These are phyloP conservation scores for Aspergillus chevalieri DNA, from an alignment of 2,329 filamentous ascomycete species.

Conservation along the genomic window DNA sequence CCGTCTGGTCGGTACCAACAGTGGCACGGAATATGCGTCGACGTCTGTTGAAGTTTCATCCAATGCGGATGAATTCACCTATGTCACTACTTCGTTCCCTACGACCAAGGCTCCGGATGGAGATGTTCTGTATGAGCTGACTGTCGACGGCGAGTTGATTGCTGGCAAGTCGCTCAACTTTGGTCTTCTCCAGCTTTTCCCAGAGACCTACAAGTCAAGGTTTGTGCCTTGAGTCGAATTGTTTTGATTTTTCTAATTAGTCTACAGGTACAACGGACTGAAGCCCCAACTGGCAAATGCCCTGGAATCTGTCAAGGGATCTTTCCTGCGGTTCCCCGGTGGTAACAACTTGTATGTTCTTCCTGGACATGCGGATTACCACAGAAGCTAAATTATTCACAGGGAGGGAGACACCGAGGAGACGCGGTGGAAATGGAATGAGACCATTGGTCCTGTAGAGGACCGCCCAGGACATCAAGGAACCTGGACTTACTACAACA, in stretches of 20 bases:
- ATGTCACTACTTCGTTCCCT: conserved; percentile 11
- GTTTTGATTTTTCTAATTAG: background rate
- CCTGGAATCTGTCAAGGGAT: conserved; percentile 48
- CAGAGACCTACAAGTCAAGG: conserved; percentile 13
- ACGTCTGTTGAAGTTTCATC: conserved; percentile 9
- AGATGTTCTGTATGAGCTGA: conserved; percentile 10
- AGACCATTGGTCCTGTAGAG: conserved; percentile 32
- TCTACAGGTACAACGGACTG: conserved; percentile 45
- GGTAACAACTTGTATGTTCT: conserved; percentile 52
- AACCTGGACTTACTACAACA: conserved; percentile 54
- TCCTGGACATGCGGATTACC: background rate
- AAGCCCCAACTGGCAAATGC: conserved; percentile 50
- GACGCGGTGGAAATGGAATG: conserved; percentile 32
- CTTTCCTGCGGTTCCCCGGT: conserved; percentile 58
- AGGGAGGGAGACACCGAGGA: conserved; percentile 18
- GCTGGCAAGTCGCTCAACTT: conserved; percentile 12
- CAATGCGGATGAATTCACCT: conserved; percentile 11
- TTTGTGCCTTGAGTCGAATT: background rate
- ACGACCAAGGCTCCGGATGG: conserved; percentile 12
- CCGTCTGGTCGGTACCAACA: conserved; percentile 12
- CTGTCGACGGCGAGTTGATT: conserved; percentile 7
- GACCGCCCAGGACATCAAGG: conserved; percentile 49
- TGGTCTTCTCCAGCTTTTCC: conserved; percentile 14
- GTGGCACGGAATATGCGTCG: conserved; percentile 13
- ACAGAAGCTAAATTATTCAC: background rate